phyloP scores from a whole-genome alignment of 1,284 basidiomycete species.

The Golubevia pallescens region DNA sequence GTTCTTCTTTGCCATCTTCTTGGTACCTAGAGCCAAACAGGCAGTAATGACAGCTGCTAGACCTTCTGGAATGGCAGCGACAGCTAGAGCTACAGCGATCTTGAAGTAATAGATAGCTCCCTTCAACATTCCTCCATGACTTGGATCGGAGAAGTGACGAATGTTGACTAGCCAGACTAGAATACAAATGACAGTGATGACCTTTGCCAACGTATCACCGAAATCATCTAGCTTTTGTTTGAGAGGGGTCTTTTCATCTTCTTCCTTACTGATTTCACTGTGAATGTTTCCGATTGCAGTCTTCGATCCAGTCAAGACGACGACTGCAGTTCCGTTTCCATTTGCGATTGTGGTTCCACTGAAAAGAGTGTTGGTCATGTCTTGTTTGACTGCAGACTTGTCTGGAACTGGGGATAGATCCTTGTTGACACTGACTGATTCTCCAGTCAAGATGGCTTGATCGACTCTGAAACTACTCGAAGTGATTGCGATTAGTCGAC shows the following conservation, averaged over 20 bases:
- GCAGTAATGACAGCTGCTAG: constrained; percentile 63
- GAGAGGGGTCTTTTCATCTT: constrained; percentile 57
- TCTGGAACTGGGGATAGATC: constrained; percentile 34
- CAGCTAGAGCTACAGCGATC: constrained; percentile 62
- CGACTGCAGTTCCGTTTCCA: constrained; percentile 50
- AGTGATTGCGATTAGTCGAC: constrained; percentile 52
- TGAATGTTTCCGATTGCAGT: constrained; percentile 62
- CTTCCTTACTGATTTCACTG: constrained; percentile 52
- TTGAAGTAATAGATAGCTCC: constrained; percentile 64
- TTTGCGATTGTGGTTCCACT: constrained; percentile 56
- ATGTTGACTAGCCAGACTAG: constrained; percentile 63
- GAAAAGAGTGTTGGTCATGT: constrained; percentile 63
- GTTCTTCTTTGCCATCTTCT: constrained; percentile 63
- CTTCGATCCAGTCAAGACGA: constrained; percentile 42
- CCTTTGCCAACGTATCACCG: constrained; percentile 58
- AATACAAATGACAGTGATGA: constrained; percentile 61
- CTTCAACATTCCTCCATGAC: constrained; percentile 55
- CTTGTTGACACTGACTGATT: constrained; percentile 59
- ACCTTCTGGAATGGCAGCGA: constrained; percentile 62
- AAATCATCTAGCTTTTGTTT: constrained; percentile 63
- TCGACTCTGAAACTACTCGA: constrained; percentile 54
- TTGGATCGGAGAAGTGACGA: constrained; percentile 60
- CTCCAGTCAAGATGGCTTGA: constrained; percentile 62
- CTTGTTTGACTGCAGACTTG: constrained; percentile 55
- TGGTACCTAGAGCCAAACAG: constrained; percentile 59